Percentiles rank a stretch among this genome's conserved stretches.
Conservation (phyloP, 805 yeast species). For the Pichia sporocuriosa region DNA sequence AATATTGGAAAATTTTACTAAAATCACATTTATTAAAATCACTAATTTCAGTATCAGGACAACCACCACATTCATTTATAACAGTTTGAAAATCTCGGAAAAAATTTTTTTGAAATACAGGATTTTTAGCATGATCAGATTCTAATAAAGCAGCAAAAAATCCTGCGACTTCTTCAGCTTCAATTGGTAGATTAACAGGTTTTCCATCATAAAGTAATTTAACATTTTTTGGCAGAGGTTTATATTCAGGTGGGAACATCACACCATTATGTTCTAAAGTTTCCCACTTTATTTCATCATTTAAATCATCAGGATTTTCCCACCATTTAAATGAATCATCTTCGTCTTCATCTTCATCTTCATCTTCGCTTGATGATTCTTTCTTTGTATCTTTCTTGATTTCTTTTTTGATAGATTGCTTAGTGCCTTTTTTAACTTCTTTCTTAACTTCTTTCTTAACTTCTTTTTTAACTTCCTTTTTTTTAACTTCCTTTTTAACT, state of each 20-base stretch:
- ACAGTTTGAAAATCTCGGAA: slow-evolving; percentile 71
- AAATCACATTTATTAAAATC: slow-evolving; percentile 73
- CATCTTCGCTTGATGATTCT: slow-evolving; percentile 12
- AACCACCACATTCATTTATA: slow-evolving; percentile 63
- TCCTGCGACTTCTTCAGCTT: slow-evolving; percentile 96
- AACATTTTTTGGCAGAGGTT: slow-evolving; percentile 72
- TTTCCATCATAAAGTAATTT: slow-evolving; percentile 70
- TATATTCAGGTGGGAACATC: slow-evolving; percentile 87
- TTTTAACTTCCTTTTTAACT: background rate
- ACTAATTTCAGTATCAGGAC: slow-evolving; percentile 40
- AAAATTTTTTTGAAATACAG: slow-evolving; percentile 80
- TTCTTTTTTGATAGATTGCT: background rate
- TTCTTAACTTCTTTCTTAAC: background rate
- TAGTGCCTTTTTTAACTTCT: slow-evolving; percentile 8
- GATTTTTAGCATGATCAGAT: slow-evolving; percentile 83
- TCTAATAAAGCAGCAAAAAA: slow-evolving; percentile 85
- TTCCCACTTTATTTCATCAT: slow-evolving; percentile 80
- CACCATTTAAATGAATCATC: slow-evolving; percentile 72
- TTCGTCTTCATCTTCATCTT: slow-evolving; percentile 25
- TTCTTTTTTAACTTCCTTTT: background rate
- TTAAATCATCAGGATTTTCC: slow-evolving; percentile 68
- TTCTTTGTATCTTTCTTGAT: slow-evolving; percentile 5
- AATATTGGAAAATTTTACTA: slow-evolving; percentile 62
- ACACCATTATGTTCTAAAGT: slow-evolving; percentile 86
- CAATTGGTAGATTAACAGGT: slow-evolving; percentile 67